phyloP scores from a whole-genome alignment of 345 rosid species.

The Lenwebbia sp. region DNA sequence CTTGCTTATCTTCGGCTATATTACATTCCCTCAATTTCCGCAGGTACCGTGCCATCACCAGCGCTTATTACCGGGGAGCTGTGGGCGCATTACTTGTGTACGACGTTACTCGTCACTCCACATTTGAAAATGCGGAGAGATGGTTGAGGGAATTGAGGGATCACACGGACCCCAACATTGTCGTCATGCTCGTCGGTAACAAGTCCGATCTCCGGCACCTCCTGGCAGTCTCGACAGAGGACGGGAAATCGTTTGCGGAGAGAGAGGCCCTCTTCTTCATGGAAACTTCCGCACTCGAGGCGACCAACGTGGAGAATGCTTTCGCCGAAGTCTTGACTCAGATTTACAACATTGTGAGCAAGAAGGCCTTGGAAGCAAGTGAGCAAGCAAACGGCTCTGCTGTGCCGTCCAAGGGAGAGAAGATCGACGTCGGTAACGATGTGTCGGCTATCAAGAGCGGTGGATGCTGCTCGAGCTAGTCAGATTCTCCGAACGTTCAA shows the following conservation, averaged over 20 bases:
- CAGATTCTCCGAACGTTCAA: background rate
- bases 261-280: conserved; percentile 80
- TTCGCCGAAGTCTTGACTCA: conserved; percentile 86
- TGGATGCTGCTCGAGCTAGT: conserved; percentile 82
- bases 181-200: conserved; percentile 86
- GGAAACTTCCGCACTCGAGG: conserved; percentile 90
- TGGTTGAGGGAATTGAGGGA: conserved; percentile 91
- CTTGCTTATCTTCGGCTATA: background rate
- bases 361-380: conserved; percentile 76
- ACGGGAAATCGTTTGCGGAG: conserved; percentile 72
- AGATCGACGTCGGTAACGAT: conserved; percentile 68
- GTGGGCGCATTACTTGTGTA: conserved; percentile 87
- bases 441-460: conserved; percentile 89
- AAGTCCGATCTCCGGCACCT: conserved; percentile 94
- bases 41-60: conserved; percentile 94
- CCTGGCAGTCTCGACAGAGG: conserved; percentile 75
- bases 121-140: conserved; percentile 84
- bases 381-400: conserved; percentile 35
- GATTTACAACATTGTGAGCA: conserved; percentile 73
- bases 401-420: conserved; percentile 76
- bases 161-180: conserved; percentile 89
- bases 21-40: background rate
- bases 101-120: conserved; percentile 82
- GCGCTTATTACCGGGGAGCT: conserved; percentile 93
- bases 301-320: conserved; percentile 83